Evolutionary conservation across 306 rosid genomes (phyloP).

Genomic region (Citrullus mucosospermus): DNA sequence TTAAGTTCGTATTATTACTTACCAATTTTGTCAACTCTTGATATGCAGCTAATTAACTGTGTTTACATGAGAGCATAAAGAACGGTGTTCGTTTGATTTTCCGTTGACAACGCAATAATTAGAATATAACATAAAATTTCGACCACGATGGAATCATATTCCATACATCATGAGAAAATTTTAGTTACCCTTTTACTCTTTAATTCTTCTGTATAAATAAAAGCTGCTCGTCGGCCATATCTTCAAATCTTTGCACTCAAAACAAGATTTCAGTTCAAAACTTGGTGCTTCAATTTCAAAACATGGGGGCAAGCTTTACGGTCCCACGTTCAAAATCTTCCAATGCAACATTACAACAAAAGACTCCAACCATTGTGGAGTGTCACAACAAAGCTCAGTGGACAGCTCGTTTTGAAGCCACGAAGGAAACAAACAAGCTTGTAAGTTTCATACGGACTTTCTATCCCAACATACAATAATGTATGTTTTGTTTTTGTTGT

Average conservation of each 20-base stretch:
- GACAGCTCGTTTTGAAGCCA: constrained; percentile 41
- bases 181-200: neutral
- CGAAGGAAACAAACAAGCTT: constrained; percentile 41
- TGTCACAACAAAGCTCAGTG: constrained; percentile 40
- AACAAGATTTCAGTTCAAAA: neutral
- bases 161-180: neutral
- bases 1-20: neutral
- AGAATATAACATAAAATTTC: neutral
- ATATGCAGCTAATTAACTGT: neutral
- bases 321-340: constrained; percentile 11
- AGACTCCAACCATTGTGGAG: constrained; percentile 22
- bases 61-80: neutral
- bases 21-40: neutral
- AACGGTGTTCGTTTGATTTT: neutral
- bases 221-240: neutral
- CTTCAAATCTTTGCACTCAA: neutral
- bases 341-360: constrained; percentile 5
- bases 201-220: neutral
- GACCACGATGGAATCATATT: neutral
- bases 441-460: constrained; percentile 18
- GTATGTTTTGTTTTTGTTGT: neutral
- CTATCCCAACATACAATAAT: neutral
- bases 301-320: constrained; percentile 34
- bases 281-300: neutral
- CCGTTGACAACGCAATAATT: neutral